Conservation (phyloP, 1,284 basidiomycete genomes). For the Boletus holoroseus region DNA sequence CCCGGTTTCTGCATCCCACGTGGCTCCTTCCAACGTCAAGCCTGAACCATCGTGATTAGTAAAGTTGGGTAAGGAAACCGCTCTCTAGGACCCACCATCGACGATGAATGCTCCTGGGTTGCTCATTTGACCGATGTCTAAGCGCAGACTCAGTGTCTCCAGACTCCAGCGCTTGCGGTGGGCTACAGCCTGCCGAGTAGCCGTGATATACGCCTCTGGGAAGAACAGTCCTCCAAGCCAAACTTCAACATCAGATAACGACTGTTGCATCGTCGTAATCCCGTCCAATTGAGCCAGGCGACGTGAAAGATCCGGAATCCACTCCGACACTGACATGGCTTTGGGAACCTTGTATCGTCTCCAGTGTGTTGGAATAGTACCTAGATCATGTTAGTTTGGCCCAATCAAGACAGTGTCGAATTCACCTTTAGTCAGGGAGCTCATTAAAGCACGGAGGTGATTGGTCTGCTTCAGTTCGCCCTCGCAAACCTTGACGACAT, state of each 20-base stretch:
- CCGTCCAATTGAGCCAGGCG: constrained; percentile 76
- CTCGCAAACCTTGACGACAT: constrained; percentile 79
- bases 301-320: constrained; percentile 77
- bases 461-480: constrained; percentile 92
- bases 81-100: constrained; percentile 57
- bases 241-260: constrained; percentile 69
- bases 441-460: constrained; percentile 83
- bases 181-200: constrained; percentile 87
- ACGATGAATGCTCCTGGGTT: constrained; percentile 75
- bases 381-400: constrained; percentile 37
- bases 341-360: constrained; percentile 82
- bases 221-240: constrained; percentile 93
- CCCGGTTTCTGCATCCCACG: constrained; percentile 53
- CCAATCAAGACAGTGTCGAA: not conserved
- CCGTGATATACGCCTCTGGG: constrained; percentile 92
- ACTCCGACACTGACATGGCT: constrained; percentile 74
- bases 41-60: constrained; percentile 44
- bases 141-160: constrained; percentile 76
- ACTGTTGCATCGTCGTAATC: constrained; percentile 61
- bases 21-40: constrained; percentile 79
- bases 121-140: constrained; percentile 76
- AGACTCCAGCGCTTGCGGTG: constrained; percentile 87
- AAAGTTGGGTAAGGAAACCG: not conserved
- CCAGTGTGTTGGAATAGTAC: constrained; percentile 86
- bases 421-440: constrained; percentile 80